Conservation (phyloP, 176 grass and related monocot genomes). For the Rhynchospora pubera region DNA sequence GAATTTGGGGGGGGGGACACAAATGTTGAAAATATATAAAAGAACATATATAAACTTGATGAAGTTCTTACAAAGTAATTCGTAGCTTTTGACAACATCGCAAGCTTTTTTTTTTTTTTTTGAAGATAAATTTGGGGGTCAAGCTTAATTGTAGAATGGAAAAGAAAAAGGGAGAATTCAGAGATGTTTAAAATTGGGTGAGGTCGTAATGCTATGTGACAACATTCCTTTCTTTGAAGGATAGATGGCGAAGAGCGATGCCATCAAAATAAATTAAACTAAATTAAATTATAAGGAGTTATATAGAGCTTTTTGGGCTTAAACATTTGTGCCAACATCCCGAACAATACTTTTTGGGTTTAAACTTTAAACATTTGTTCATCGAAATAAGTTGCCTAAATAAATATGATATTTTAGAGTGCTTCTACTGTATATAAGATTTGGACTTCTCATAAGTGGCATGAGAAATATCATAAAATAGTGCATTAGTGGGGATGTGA, state of each 20-base stretch:
- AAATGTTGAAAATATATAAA: background rate
- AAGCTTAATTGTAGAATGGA: too few species aligned
- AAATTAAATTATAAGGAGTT: too few species aligned
- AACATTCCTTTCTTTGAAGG: too few species aligned
- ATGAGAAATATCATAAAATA: background rate
- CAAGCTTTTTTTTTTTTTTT: too few species aligned
- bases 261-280: too few species aligned
- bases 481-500: conserved; percentile 15
- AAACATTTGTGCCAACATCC: background rate
- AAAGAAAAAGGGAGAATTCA: background rate
- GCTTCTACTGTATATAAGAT: background rate
- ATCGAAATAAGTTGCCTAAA: background rate
- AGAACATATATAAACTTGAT: background rate
- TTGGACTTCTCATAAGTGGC: background rate
- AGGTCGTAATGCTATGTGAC: background rate
- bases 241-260: too few species aligned
- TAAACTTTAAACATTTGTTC: background rate
- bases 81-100: background rate
- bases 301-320: too few species aligned
- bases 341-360: background rate
- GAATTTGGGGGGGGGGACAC: background rate
- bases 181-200: background rate
- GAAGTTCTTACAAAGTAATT: background rate
- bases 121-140: too few species aligned
- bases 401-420: background rate